Evolutionary conservation across 352 stramenopile genomes (phyloP).

Genomic region (Pythium apleroticum): DNA sequence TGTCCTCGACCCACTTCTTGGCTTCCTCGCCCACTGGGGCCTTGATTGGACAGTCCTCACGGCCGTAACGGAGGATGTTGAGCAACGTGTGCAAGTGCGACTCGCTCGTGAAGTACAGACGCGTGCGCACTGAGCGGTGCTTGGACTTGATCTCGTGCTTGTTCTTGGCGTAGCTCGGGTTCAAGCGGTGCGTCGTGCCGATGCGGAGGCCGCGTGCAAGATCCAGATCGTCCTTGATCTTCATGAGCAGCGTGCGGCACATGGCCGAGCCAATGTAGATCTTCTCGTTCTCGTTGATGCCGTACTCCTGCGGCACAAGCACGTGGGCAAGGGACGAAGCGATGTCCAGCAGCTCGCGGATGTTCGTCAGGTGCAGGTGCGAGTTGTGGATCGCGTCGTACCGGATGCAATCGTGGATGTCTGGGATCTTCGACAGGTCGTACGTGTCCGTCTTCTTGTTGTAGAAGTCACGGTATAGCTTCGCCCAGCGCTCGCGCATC

Average conservation of each 20-base stretch:
- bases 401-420: conserved; percentile 98
- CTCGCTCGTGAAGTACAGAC: conserved; percentile 99
- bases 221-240: conserved; percentile 87
- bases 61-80: conserved; percentile 95
- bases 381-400: conserved; percentile 99
- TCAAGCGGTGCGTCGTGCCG: conserved; percentile 76
- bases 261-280: conserved; percentile 85
- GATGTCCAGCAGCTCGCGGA: conserved; percentile 93
- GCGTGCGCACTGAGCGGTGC: conserved; percentile 95
- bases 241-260: conserved; percentile 86
- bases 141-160: conserved; percentile 88
- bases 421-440: conserved; percentile 96
- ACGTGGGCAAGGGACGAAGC: conserved; percentile 91
- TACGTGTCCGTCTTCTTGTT: conserved; percentile 91
- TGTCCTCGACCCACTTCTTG: conserved; percentile 86
- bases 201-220: conserved; percentile 69
- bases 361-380: conserved; percentile 91
- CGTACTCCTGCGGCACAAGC: conserved; percentile 87
- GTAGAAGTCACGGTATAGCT: conserved; percentile 96
- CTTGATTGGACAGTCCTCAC: conserved; percentile 55
- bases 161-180: conserved; percentile 83
- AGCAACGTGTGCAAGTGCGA: conserved; percentile 98
- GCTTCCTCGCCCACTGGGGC: conserved; percentile 68
- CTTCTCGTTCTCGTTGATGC: conserved; percentile 88
- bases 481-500: conserved; percentile 91